Evolutionary conservation across 495 filamentous ascomycete genomes (phyloP).

Genomic region (Aspergillus sparsus): DNA sequence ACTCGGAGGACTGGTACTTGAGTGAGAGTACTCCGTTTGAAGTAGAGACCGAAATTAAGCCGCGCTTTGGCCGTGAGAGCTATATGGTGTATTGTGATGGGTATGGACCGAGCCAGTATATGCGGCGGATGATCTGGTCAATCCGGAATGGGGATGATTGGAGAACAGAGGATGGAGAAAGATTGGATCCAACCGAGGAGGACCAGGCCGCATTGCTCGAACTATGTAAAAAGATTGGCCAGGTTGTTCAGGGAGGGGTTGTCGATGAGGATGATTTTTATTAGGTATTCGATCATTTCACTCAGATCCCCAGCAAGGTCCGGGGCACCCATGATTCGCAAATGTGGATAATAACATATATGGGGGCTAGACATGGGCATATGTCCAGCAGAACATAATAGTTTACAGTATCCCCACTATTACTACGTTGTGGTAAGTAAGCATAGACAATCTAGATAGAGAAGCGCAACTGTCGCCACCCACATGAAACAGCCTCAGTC

Average conservation of each 20-base stretch:
- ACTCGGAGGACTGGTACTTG: conserved; percentile 1
- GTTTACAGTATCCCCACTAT: no score
- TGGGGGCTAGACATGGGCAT: no score
- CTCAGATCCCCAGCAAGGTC: no score
- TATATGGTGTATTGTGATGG: conserved; percentile 23
- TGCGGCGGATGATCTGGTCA: conserved; percentile 7
- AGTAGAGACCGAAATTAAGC: conserved; percentile 12
- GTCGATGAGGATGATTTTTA: background rate
- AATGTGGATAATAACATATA: no score
- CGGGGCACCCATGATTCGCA: no score
- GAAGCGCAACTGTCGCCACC: no score
- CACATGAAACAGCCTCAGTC: no score
- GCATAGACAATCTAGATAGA: no score
- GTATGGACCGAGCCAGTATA: conserved; percentile 17
- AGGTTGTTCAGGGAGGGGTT: background rate
- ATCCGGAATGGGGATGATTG: background rate
- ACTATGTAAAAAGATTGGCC: background rate
- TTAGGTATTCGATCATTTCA: no score
- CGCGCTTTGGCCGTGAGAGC: conserved; percentile 14
- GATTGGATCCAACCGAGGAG: background rate
- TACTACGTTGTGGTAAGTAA: no score
- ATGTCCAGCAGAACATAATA: no score
- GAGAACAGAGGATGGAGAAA: background rate
- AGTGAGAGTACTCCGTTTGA: conserved; percentile 22
- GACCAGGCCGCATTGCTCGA: conserved; percentile 7